Evolutionary conservation across 2,329 filamentous ascomycete genomes (phyloP).

Genomic region (Berkeleyomyces rouxiae): DNA sequence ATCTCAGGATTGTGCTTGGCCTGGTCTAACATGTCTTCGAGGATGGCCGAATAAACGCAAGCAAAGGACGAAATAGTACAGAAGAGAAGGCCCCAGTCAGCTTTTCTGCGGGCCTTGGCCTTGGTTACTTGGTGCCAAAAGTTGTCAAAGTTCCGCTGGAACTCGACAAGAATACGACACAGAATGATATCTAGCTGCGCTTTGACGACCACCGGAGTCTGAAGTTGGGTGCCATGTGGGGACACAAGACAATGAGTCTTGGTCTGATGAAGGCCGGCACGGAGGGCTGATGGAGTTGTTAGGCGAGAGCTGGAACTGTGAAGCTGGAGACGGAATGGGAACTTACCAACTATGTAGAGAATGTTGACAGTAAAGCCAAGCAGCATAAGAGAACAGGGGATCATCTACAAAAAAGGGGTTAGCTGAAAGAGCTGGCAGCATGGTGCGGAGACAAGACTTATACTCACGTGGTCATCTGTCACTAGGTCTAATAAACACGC

Average conservation of each 20-base stretch:
- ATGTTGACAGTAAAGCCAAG: not conserved
- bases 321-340: not conserved
- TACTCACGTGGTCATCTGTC: not conserved
- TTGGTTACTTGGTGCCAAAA: not conserved
- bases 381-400: not conserved
- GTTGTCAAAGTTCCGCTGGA: slow-evolving; percentile 6
- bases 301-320: not conserved
- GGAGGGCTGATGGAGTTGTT: not conserved
- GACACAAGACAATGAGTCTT: not conserved
- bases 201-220: not conserved
- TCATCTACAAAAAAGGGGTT: not conserved
- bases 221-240: not conserved
- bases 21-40: not conserved
- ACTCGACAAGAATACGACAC: not conserved
- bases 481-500: not conserved
- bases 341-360: not conserved
- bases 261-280: not conserved
- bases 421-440: not conserved
- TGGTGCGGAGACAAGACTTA: not conserved
- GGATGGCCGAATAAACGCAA: not conserved
- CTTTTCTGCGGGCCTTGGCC: not conserved
- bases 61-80: slow-evolving; percentile 1
- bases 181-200: not conserved
- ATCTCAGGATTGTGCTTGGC: not conserved
- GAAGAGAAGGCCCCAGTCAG: slow-evolving; percentile 1